Evolutionary conservation across 2,329 filamentous ascomycete species (phyloP).

Genomic region (Pseudogymnoascus verrucosus): DNA sequence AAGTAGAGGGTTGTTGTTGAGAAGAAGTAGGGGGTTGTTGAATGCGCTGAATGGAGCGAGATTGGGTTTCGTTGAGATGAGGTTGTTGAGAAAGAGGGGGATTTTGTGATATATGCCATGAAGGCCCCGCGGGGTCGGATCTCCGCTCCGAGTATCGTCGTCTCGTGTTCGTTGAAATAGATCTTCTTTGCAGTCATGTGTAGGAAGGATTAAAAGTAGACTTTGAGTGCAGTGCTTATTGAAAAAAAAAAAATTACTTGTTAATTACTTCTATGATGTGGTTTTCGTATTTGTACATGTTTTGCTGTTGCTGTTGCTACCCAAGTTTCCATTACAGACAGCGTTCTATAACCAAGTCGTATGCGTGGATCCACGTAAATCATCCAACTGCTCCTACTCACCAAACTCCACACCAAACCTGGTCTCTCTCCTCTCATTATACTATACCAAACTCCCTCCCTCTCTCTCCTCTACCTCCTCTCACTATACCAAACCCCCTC

Average conservation of each 20-base stretch:
- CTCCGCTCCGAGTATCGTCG: not conserved
- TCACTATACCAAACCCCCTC: no score
- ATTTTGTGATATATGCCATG: not conserved
- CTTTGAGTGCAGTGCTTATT: not conserved
- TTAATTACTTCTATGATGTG: not conserved
- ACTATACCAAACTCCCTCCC: no score
- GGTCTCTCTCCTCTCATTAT: no score
- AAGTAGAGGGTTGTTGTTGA: slow-evolving; percentile 23
- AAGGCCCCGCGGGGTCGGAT: not conserved
- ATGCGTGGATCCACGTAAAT: not conserved
- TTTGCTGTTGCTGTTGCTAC: not conserved
- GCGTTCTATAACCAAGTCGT: not conserved
- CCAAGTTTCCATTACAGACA: not conserved
- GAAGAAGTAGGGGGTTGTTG: slow-evolving; percentile 27
- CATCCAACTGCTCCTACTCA: not conserved
- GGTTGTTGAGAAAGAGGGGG: not conserved
- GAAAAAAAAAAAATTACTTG: not conserved
- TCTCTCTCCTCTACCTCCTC: no score
- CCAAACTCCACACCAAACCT: not conserved
- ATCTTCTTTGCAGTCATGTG: not conserved
- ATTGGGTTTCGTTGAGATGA: not conserved
- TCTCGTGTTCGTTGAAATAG: not conserved
- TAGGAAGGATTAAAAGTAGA: not conserved
- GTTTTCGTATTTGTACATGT: not conserved
- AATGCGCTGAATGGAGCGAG: not conserved